These are phyloP conservation scores for Populus simonii DNA, from an alignment of 345 rosid genomes.

Conservation along the genomic window DNA sequence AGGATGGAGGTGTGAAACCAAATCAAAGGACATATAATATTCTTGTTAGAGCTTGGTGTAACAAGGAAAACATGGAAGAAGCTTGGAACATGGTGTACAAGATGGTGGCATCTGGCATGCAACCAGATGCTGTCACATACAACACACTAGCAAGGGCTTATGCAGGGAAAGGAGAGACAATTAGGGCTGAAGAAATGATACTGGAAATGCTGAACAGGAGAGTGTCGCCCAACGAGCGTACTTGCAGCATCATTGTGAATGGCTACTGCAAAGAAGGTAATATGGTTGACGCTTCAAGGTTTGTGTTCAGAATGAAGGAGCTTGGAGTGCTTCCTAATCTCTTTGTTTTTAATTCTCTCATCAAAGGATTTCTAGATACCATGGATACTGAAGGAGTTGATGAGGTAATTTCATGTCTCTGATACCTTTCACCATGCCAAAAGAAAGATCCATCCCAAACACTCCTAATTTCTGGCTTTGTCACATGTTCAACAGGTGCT, in stretches of 20 bases:
- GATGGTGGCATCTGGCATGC: constrained; percentile 64
- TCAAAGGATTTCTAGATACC: constrained; percentile 71
- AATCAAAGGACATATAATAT: constrained; percentile 77
- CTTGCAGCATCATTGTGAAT: constrained; percentile 69
- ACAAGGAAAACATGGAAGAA: constrained; percentile 51
- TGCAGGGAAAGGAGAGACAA: constrained; percentile 54
- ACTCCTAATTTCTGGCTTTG: neutral
- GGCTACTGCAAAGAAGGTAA: constrained; percentile 89
- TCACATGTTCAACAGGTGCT: constrained; percentile 43
- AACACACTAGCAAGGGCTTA: constrained; percentile 79
- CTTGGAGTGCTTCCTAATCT: constrained; percentile 84
- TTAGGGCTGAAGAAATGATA: constrained; percentile 70
- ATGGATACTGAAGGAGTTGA: constrained; percentile 69
- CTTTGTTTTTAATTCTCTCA: constrained; percentile 71
- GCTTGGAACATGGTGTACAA: constrained; percentile 74
- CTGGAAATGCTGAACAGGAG: constrained; percentile 59
- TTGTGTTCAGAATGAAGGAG: constrained; percentile 72
- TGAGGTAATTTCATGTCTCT: constrained; percentile 45
- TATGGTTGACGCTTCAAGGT: constrained; percentile 70
- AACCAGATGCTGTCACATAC: constrained; percentile 81
- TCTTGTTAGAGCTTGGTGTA: constrained; percentile 82
- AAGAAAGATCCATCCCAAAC: too few species aligned
- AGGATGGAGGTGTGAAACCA: constrained; percentile 56
- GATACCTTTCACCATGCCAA: neutral
- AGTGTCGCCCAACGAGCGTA: constrained; percentile 71